phyloP scores from a whole-genome alignment of 2,329 filamentous ascomycete species.

The Claviceps monticola region DNA sequence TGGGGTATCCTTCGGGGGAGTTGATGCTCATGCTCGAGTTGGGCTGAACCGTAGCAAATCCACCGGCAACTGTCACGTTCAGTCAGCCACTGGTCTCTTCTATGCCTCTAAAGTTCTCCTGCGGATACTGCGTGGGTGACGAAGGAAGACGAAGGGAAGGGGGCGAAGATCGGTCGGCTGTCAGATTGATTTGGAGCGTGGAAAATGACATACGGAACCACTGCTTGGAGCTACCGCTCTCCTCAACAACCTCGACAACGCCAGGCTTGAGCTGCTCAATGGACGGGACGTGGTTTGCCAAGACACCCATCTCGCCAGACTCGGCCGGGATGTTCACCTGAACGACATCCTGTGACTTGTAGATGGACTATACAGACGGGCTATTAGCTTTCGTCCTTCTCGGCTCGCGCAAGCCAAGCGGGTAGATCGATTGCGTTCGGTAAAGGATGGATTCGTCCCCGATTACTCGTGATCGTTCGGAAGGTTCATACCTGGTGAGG shows the following conservation, averaged over 20 bases:
- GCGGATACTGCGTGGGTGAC: neutral
- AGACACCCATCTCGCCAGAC: slow-evolving; percentile 97
- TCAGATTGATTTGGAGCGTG: neutral
- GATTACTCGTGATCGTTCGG: slow-evolving; percentile 9
- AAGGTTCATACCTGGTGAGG: slow-evolving; percentile 80
- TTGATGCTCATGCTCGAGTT: slow-evolving; percentile 95
- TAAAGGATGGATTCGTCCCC: slow-evolving; percentile 1
- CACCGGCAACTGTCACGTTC: slow-evolving; percentile 62
- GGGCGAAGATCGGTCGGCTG: neutral
- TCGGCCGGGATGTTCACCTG: slow-evolving; percentile 99
- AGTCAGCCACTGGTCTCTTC: slow-evolving; percentile 4
- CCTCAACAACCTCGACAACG: slow-evolving; percentile 88
- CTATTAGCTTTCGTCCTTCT: slow-evolving; percentile 29
- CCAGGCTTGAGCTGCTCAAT: slow-evolving; percentile 99
- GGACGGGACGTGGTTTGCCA: slow-evolving; percentile 95
- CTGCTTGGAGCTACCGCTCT: slow-evolving; percentile 79
- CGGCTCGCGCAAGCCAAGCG: slow-evolving; percentile 8
- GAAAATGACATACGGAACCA: slow-evolving; percentile 73
- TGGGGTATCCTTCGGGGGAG: slow-evolving; percentile 83
- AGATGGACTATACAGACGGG: slow-evolving; percentile 47
- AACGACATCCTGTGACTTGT: slow-evolving; percentile 57
- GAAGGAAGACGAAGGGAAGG: neutral
- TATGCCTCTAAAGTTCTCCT: neutral
- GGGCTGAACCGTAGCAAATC: slow-evolving; percentile 93
- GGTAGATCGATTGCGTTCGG: slow-evolving; percentile 16